Base-by-base conservation (phyloP, 1,139 yeast species). In the Geotrichum aggregatum region DNA sequence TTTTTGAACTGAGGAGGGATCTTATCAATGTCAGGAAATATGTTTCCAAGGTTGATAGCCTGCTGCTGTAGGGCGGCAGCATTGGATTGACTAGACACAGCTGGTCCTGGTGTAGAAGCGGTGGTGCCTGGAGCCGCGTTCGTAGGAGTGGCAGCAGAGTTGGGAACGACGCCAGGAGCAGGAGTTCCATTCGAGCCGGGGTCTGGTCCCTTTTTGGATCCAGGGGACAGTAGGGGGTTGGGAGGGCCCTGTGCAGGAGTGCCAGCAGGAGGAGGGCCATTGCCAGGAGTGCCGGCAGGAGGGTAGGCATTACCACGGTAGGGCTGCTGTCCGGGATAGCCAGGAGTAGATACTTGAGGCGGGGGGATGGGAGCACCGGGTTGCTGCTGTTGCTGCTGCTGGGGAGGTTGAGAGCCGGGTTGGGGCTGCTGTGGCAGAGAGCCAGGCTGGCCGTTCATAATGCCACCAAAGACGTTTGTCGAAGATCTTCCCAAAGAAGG, bases 11-110 rank as follows among this genome's bases (percentile, higher is more conserved):
- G 58, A 92, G 84, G 74, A 62, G 82, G 78, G 57, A 82, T 78
- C 36, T 91, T 82, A 68, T 89, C 96, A 65, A 88, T 75, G 65
- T 87, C 95, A 36, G 86, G 77, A 65, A 91, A 77, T 65, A 87
- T 87, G 49, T 96, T 66, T 35, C 71, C 69, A 44, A 66, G 59
- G 26, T 54, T 55, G 5, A 48, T 44, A 24, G 63, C 62, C 72
- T 70, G 53, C 26, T 49, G 66, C 64, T 60, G 75, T 65, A 59
- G 71, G 39, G 44, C 50, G 30, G 46, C 35, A 38, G 62, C 59
- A 45, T 63, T 67, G 18, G 58, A 47, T 47, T 63, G 67, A 14
- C 58, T 45, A 40, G 55, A 56, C 31, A 54, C 49, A 21, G 56
- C 56, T 44, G 52, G 28, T 13, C 47, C 50, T 28, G 52, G 58